Evolutionary conservation across 495 filamentous ascomycete genomes (phyloP), one percentile per base, ranked within the genome.

Genomic region (Aspergillus campestris): DNA sequence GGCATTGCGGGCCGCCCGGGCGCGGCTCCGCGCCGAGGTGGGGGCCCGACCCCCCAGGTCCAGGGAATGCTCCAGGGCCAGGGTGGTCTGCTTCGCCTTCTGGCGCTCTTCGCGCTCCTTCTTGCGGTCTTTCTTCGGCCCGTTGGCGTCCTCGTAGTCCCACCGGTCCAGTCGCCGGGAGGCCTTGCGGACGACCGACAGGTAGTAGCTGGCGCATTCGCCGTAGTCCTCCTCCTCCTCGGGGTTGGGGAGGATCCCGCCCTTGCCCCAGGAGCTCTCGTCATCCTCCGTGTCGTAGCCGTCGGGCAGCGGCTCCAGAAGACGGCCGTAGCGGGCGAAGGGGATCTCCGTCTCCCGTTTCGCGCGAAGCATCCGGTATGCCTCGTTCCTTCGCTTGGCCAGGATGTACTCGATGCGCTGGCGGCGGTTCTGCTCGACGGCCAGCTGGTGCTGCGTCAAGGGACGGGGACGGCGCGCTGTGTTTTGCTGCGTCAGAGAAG

Each of bases 371-470:
- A 82, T 67, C 31, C 70, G 66, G 48, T 80, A 81, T 44, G 84
- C 79, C 44, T 79, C 70, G 40, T 65, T 71, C 47, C 77, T 79
- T 31, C 89, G 67, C 35, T 85, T 86, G 13, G 84, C 81, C 29
- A 98, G 77, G 36, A 92, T 82, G 55, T 92, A 87, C 41, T 95
- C 84, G 34, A 95, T 86, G 10, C 88, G 84, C 61, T 92, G 82
- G 32, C 82, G 85, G 7, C 94, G 78, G 58, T 95, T 95, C 38
- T 83, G 79, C 53, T 95, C 88, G 4, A 97, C 86, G 7, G 90
- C 92, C 28, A 94, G 72, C 56, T 98, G 92, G 61, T 98, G 92
- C 8, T 87, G 84, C 1, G 92, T 98, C 13, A 94, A 75, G 4
- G 89, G 91, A 6, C 92, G 79, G 3, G 84, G 79, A n/a, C 83